phyloP scores from a whole-genome alignment of 345 rosid genomes.

The Adansonia digitata region DNA sequence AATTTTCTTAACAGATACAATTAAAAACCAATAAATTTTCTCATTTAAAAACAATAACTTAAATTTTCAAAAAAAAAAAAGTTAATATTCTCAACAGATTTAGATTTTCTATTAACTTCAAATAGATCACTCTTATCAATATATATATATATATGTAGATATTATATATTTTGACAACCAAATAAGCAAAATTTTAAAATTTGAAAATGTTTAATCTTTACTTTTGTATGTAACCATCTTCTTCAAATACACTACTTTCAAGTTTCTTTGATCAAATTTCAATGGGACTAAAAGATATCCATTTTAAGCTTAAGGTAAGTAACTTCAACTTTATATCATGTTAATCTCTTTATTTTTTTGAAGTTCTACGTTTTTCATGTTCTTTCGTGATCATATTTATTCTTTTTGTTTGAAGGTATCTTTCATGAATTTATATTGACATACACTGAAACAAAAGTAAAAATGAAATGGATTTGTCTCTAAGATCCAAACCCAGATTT shows the following conservation, averaged over 20 bases:
- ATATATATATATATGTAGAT: too few species aligned
- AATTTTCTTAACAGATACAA: slow-evolving; percentile 21
- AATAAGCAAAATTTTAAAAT: not conserved
- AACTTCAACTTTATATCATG: too few species aligned
- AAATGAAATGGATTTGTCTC: too few species aligned
- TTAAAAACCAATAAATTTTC: slow-evolving; percentile 26
- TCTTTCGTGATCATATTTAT: not conserved
- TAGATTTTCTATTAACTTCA: slow-evolving; percentile 15
- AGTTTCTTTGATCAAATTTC: not conserved
- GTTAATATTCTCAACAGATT: not conserved
- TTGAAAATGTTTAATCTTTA: not conserved
- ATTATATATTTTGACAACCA: not conserved
- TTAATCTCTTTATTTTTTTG: too few species aligned
- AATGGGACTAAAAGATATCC: slow-evolving; percentile 48
- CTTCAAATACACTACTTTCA: not conserved
- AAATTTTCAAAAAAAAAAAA: not conserved
- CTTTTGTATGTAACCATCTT: not conserved
- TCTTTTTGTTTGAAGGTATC: not conserved
- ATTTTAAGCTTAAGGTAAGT: slow-evolving; percentile 53
- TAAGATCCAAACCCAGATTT: not conserved
- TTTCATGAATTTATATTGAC: not conserved
- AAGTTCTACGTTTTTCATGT: not conserved
- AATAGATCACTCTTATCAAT: not conserved
- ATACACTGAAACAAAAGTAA: too few species aligned
- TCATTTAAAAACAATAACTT: slow-evolving; percentile 18